Base-by-base conservation (phyloP, 345 rosid genomes). In the Gossypium mustelinum region DNA sequence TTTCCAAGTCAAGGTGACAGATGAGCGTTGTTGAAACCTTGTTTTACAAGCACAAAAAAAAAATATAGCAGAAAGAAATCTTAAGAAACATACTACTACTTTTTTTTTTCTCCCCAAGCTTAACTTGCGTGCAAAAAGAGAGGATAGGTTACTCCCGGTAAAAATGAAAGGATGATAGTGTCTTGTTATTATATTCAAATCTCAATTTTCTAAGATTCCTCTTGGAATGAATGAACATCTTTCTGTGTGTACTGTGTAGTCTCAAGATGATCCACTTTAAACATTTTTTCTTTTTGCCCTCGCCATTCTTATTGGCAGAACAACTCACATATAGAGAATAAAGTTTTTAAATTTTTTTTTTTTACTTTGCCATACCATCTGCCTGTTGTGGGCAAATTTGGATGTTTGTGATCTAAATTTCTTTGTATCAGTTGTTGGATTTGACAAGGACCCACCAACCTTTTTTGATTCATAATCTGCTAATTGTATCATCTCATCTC, bases 371-470 rank as follows among this genome's bases (percentile, higher is more conserved):
- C 71, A 74, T 56, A 76, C 66, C 14, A 45, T 27, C 62, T 10
- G 41, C 41, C 55, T 58, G 81, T 71, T 74, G 76, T 55, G 70
- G 73, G 81, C 75, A 80, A 81, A 54, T 79, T 78, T 84, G 86
- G 81, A 82, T 73, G 56, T 57, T 84, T 67, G 64, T 70, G 80
- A 78, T 78, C 79, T 73, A 51, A 76, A 71, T 69, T 80, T 80
- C 59, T 80, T 69, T 39, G 70, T 60, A 75, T 76, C 73, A 75
- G 47, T 75, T 78, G 83, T 73, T 81, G 74, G 82, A 77, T 81
- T 81, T 72, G 85, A 79, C 82, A 78, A 60, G 86, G 86, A 83
- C 84, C 92, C 88, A 80, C 87, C 81, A 70, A 63, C 22, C 73
- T 22, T 43, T 41, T 78, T 76, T 65, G 58, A 67, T 79, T 78